phyloP scores from a whole-genome alignment of 2,329 filamentous ascomycete species.

The Pseudopyricularia javanii region DNA sequence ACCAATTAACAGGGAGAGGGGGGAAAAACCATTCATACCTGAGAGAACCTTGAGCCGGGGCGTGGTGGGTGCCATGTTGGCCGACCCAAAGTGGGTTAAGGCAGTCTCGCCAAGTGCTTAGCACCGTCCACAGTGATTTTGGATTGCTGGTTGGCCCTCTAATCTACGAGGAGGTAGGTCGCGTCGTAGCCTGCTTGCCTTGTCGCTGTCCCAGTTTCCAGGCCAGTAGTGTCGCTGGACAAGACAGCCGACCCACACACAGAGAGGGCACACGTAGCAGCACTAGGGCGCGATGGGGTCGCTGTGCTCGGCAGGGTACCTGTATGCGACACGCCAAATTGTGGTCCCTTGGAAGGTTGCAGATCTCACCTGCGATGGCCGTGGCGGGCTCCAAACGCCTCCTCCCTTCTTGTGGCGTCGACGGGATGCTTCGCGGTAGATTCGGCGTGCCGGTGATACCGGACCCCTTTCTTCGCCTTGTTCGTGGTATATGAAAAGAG shows the following conservation, averaged over 20 bases:
- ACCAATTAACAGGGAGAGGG: slow-evolving; percentile 8
- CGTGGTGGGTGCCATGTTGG: slow-evolving; percentile 45
- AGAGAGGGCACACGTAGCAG: not conserved
- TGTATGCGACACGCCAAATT: not conserved
- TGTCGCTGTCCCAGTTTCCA: slow-evolving; percentile 4
- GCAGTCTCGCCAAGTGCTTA: slow-evolving; percentile 15
- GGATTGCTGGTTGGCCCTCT: slow-evolving; percentile 9
- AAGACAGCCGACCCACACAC: slow-evolving; percentile 1
- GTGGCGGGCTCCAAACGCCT: not conserved
- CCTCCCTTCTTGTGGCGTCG: not conserved
- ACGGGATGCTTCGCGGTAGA: not conserved
- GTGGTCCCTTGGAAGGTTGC: not conserved
- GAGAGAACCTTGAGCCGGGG: slow-evolving; percentile 49
- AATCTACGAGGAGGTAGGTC: slow-evolving; percentile 7
- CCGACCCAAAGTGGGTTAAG: slow-evolving; percentile 23
- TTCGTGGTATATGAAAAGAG: not conserved
- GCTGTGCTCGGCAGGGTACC: too few relatives aligned
- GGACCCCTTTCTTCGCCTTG: not conserved
- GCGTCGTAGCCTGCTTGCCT: slow-evolving; percentile 3
- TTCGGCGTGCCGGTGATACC: not conserved
- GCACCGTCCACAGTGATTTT: slow-evolving; percentile 12
- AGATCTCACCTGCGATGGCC: not conserved
- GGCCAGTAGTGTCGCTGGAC: not conserved
- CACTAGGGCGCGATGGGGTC: not conserved
- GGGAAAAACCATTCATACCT: slow-evolving; percentile 37